A percentile compares a stretch with the other conserved stretches of the same genome.
Evolutionary conservation across 1,284 basidiomycete species (phyloP).

Genomic region (Mycosarcoma mackinlayi): DNA sequence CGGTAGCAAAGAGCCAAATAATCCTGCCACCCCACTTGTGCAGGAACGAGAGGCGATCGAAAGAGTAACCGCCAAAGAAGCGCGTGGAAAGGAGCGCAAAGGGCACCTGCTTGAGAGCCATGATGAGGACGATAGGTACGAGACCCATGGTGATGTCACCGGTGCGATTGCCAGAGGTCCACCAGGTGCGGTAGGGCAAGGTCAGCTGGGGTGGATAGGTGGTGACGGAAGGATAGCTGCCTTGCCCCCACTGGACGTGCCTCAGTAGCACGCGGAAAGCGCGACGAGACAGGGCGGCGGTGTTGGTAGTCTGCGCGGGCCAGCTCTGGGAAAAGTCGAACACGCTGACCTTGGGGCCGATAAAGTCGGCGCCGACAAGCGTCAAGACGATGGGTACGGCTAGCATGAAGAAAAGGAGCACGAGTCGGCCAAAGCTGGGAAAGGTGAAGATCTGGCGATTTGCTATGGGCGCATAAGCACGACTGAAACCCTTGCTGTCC

Average conservation of each 20-base stretch:
- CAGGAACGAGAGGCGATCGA: constrained; percentile 80
- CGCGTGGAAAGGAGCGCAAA: constrained; percentile 82
- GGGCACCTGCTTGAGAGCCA: constrained; percentile 83
- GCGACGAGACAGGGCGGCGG: constrained; percentile 35
- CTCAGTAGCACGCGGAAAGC: constrained; percentile 17
- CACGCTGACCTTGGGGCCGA: constrained; percentile 72
- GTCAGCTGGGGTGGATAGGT: constrained; percentile 71
- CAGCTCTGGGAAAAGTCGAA: constrained; percentile 58
- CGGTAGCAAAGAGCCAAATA: constrained; percentile 77
- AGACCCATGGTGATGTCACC: constrained; percentile 83
- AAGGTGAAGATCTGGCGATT: constrained; percentile 52
- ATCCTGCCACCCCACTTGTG: constrained; percentile 81
- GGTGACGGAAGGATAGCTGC: constrained; percentile 52
- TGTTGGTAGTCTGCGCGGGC: constrained; percentile 40
- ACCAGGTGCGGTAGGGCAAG: constrained; percentile 79
- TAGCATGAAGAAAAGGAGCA: constrained; percentile 57
- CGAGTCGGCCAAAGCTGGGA: constrained; percentile 53
- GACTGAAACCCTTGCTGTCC: constrained; percentile 29
- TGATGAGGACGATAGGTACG: constrained; percentile 79
- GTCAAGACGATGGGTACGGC: constrained; percentile 60
- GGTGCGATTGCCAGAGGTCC: constrained; percentile 79
- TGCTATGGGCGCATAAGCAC: constrained; percentile 24
- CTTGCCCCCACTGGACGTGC: constrained; percentile 60
- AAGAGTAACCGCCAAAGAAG: constrained; percentile 77
- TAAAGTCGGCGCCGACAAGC: constrained; percentile 79